Evolutionary conservation across 2,329 filamentous ascomycete species (phyloP).

Genomic region (Teratosphaeria viscida): DNA sequence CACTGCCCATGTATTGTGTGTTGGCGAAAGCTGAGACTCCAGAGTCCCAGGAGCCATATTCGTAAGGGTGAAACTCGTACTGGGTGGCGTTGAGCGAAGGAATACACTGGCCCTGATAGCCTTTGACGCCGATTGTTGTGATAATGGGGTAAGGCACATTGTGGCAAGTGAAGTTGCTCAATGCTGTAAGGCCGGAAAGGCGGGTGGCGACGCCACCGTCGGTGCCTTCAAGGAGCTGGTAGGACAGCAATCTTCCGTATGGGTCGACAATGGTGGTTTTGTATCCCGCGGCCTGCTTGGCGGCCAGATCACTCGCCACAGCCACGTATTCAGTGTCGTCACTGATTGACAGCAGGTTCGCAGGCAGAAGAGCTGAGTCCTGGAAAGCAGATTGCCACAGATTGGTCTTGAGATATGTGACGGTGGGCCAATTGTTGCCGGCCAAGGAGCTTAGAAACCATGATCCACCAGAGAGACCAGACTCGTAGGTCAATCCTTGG

Average conservation of each 20-base stretch:
- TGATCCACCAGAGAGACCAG: conserved; percentile 34
- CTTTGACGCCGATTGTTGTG: conserved; percentile 29
- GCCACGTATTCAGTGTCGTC: conserved; percentile 20
- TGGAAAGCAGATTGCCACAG: conserved; percentile 34
- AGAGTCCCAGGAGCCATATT: conserved; percentile 55
- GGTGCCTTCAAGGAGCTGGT: conserved; percentile 28
- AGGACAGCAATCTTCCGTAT: conserved; percentile 32
- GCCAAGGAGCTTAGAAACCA: conserved; percentile 38
- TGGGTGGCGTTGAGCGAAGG: conserved; percentile 44
- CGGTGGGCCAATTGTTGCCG: conserved; percentile 38
- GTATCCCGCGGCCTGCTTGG: conserved; percentile 31
- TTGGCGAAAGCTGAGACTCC: conserved; percentile 51
- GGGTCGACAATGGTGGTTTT: conserved; percentile 31
- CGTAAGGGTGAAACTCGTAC: conserved; percentile 56
- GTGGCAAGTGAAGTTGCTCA: conserved; percentile 31
- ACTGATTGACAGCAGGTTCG: conserved; percentile 18
- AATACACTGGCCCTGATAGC: conserved; percentile 26
- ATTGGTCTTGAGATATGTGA: conserved; percentile 29
- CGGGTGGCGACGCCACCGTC: conserved; percentile 29
- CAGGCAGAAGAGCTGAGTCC: conserved; percentile 29
- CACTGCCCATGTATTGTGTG: conserved; percentile 50
- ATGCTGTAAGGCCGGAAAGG: conserved; percentile 24
- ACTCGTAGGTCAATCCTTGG: conserved; percentile 37
- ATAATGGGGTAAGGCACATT: conserved; percentile 38
- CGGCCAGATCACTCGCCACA: conserved; percentile 25